Conservation (phyloP, 2,329 filamentous ascomycete genomes). For the Fusarium sp. region DNA sequence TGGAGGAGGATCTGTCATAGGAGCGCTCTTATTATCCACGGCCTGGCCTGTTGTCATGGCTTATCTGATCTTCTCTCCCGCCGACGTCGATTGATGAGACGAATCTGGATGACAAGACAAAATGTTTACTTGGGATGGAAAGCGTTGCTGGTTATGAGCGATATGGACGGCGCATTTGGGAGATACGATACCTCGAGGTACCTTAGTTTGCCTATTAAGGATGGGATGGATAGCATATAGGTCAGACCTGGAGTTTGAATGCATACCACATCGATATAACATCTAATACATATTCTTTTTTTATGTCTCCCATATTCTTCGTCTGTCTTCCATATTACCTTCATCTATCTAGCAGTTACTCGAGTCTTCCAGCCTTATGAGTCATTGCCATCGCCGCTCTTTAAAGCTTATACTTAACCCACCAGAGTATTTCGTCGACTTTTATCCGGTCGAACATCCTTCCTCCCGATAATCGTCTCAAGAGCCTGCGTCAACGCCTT, state of each 20-base stretch:
- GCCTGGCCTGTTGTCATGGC: slow-evolving; percentile 54
- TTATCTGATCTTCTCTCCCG: slow-evolving; percentile 48
- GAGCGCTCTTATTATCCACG: slow-evolving; percentile 50
- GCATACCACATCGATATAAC: slow-evolving; percentile 35
- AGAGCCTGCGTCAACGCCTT: slow-evolving; percentile 79
- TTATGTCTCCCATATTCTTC: slow-evolving; percentile 9
- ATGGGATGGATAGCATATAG: slow-evolving; percentile 24
- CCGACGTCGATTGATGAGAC: not conserved
- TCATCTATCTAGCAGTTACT: too few relatives aligned
- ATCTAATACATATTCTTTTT: slow-evolving; percentile 33
- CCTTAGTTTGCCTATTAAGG: not conserved
- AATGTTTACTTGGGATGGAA: slow-evolving; percentile 1
- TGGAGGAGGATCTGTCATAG: slow-evolving; percentile 45
- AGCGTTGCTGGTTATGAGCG: slow-evolving; percentile 6
- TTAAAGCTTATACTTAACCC: slow-evolving; percentile 36
- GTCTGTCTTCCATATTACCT: too few relatives aligned
- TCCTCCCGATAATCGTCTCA: slow-evolving; percentile 78
- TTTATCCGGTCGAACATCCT: slow-evolving; percentile 52
- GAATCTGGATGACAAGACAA: not conserved
- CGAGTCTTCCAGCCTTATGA: not conserved
- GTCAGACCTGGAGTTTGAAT: slow-evolving; percentile 39
- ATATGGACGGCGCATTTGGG: slow-evolving; percentile 21
- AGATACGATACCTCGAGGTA: slow-evolving; percentile 5
- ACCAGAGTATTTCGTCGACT: slow-evolving; percentile 61
- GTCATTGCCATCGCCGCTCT: not conserved